A percentile compares a stretch with the other conserved stretches of the same genome.
Conservation (phyloP, 306 rosid species). For the Begonia masoniana region DNA sequence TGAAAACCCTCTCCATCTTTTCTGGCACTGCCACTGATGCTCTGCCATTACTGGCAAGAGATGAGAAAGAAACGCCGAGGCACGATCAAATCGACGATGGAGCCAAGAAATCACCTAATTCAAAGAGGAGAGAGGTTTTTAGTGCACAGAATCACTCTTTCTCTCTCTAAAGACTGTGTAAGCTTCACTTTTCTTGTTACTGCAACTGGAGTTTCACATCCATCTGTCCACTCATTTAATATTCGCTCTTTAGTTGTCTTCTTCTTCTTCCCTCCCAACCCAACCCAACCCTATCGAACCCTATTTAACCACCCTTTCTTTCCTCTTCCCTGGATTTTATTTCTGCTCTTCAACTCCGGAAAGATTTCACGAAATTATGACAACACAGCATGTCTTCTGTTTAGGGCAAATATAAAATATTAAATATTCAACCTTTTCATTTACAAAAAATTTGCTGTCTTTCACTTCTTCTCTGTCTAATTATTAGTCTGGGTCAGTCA, state of each 20-base stretch:
- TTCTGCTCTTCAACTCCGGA: too few relatives aligned
- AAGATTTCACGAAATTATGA: too few relatives aligned
- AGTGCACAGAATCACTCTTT: constrained; percentile 38
- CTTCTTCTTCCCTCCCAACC: constrained; percentile 13
- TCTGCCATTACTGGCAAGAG: constrained; percentile 60
- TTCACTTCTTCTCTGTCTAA: not conserved
- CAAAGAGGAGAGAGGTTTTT: constrained; percentile 9
- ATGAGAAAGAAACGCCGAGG: constrained; percentile 18
- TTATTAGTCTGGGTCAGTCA: constrained; percentile 22
- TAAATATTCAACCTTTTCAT: too few relatives aligned
- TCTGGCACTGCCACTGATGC: constrained; percentile 61
- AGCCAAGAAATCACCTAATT: constrained; percentile 11
- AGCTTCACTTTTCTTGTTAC: constrained; percentile 6
- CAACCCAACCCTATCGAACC: too few relatives aligned
- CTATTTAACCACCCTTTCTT: too few relatives aligned
- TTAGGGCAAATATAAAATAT: too few relatives aligned
- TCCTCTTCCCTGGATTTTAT: too few relatives aligned
- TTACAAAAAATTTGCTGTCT: too few relatives aligned
- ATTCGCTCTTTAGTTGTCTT: constrained; percentile 39
- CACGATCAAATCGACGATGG: constrained; percentile 84
- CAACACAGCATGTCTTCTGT: too few relatives aligned
- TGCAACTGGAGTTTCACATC: constrained; percentile 28
- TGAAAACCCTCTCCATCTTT: constrained; percentile 68
- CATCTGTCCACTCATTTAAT: constrained; percentile 48
- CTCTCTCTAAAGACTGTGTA: not conserved